Evolutionary conservation across 1,284 basidiomycete species (phyloP).

Genomic region (Malassezia slooffiae): DNA sequence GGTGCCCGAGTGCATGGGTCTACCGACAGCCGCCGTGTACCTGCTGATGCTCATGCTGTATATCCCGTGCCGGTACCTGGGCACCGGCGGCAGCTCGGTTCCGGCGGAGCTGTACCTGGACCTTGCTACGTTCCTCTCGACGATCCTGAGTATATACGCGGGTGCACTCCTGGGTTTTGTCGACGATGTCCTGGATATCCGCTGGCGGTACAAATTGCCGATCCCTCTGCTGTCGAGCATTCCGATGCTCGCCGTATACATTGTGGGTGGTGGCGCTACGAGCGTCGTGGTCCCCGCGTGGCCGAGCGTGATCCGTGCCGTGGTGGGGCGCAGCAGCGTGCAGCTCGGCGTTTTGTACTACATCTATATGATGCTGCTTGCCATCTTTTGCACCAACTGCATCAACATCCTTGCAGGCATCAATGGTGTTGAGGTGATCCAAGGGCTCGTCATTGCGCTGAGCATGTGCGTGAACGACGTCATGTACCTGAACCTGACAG

Average conservation of each 20-base stretch:
- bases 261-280: conserved; percentile 82
- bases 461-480: conserved; percentile 85
- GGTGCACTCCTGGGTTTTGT: conserved; percentile 89
- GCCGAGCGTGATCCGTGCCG: conserved; percentile 28
- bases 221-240: conserved; percentile 88
- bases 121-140: conserved; percentile 84
- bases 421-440: conserved; percentile 81
- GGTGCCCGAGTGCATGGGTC: conserved; percentile 85
- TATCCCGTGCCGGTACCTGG: conserved; percentile 43
- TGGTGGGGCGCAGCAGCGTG: conserved; percentile 59
- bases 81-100: conserved; percentile 13
- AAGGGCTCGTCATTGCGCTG: conserved; percentile 80
- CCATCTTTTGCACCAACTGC: conserved; percentile 92
- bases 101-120: conserved; percentile 45
- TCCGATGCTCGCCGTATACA: conserved; percentile 89
- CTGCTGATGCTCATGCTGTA: conserved; percentile 58
- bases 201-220: conserved; percentile 95
- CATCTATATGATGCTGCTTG: conserved; percentile 86
- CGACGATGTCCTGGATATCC: conserved; percentile 95
- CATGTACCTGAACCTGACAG: conserved; percentile 54
- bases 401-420: conserved; percentile 98
- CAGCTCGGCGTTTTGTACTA: conserved; percentile 91
- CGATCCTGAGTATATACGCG: conserved; percentile 74
- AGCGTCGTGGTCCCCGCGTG: conserved; percentile 77
- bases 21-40: conserved; percentile 80